Evolutionary conservation across 768 basidiomycete species (phyloP), one percentile per base, ranked within the genome.

Genomic region (Xanthoconium stramineum): DNA sequence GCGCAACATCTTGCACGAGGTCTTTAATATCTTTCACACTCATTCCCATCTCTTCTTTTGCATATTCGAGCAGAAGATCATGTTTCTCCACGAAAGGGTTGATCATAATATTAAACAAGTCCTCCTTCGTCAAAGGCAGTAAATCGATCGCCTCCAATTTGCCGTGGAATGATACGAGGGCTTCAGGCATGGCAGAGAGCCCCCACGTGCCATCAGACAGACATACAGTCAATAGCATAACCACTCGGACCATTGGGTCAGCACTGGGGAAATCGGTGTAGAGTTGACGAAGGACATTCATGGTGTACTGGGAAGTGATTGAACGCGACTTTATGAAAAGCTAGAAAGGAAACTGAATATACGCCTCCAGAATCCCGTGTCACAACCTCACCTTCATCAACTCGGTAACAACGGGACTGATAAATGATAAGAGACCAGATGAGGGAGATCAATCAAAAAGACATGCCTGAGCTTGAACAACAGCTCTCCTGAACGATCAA

Each of bases 181-280:
- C 63, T 47, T 63, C 62, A 44, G 65, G 57, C 13, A 70, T 59
- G 19, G 66, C 68, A 52, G 70, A 70, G 39, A 69, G 69, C 20
- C 54, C 50, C 58, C 63, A 50, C 37, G 60, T 47, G 60, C 55
- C 56, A 55, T 70, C 69, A 45, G 70, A 65, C 35, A 84, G 74
- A 69, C 86, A 89, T 19, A 86, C 75, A 15, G 83, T 81, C 53
- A 90, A 76, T n/a, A 92, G 77, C 72, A 94, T 83, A 52, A 88
- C 87, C 20, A 85, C 77, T 40, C 88, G 85, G 59, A 84, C 85
- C 46, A 75, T 75, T 20, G 78, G 77, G 63, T 88, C 80, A 8
- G 75, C 61, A 42, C 80, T 83, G 20, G 86, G 84, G 66, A 87
- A 90, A 65, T 91, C 89, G 45, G 73, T 69, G 67, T 80, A 85